A percentile compares a stretch with the other conserved stretches of the same genome.
Conservation (phyloP, 306 rosid species). For the Pyrus betulifolia region DNA sequence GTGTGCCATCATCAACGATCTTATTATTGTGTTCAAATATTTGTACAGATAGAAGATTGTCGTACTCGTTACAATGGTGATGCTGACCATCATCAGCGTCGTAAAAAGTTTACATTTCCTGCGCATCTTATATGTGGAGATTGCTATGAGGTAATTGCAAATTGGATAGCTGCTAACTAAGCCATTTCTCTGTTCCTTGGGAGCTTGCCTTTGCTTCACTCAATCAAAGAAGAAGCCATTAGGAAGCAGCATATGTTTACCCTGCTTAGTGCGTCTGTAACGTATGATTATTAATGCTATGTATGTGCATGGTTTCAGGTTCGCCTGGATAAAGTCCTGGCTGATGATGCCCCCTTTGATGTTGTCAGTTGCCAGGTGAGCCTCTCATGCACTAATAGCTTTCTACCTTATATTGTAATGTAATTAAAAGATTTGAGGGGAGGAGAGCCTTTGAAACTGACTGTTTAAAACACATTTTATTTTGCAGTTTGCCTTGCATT, state of each 20-base stretch:
- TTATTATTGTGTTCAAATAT: constrained; percentile 17
- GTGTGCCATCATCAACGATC: constrained; percentile 10
- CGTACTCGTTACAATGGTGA: constrained; percentile 96
- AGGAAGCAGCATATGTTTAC: neutral
- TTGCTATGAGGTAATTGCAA: constrained; percentile 72
- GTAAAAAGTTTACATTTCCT: constrained; percentile 84
- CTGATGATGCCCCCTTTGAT: constrained; percentile 84
- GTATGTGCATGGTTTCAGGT: constrained; percentile 37
- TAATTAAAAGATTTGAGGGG: neutral
- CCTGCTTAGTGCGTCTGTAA: neutral
- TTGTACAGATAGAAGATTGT: constrained; percentile 82
- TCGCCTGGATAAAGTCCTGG: constrained; percentile 74
- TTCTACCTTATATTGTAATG: neutral
- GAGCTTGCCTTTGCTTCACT: neutral
- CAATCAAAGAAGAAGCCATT: neutral
- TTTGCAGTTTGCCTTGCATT: constrained; percentile 57
- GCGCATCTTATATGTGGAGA: constrained; percentile 96
- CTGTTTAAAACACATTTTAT: constrained; percentile 1
- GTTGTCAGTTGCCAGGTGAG: constrained; percentile 87
- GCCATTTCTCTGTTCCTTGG: neutral
- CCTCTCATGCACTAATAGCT: neutral
- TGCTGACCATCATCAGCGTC: constrained; percentile 90
- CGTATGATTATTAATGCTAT: neutral
- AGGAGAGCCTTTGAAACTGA: neutral
- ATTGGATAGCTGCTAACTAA: neutral